phyloP scores from a whole-genome alignment of 257 asterid species.

The Pogostemon cablin region DNA sequence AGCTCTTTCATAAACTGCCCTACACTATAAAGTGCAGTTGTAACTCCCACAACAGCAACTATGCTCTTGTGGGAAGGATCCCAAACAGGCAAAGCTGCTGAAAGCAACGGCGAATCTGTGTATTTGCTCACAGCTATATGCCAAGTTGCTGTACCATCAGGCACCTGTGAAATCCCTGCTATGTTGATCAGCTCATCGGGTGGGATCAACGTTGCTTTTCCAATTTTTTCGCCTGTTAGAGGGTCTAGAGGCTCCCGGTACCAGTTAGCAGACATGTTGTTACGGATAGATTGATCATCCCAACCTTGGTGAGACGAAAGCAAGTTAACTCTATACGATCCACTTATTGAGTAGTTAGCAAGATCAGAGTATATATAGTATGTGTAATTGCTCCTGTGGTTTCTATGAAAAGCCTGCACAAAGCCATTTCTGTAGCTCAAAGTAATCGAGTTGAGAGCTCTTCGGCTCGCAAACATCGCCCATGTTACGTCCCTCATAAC shows the following conservation, averaged over 20 bases:
- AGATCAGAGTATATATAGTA: conserved; percentile 88
- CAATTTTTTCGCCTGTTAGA: conserved; percentile 63
- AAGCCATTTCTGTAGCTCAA: conserved; percentile 84
- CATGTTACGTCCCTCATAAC: conserved; percentile 87
- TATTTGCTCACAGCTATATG: conserved; percentile 91
- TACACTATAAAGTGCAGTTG: conserved; percentile 87
- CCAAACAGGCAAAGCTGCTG: conserved; percentile 96
- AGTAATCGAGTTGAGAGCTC: conserved; percentile 78
- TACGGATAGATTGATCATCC: conserved; percentile 77
- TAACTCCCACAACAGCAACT: conserved; percentile 92
- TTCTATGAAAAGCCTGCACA: conserved; percentile 92
- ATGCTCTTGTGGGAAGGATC: conserved; percentile 63
- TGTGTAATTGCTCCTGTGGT: conserved; percentile 69
- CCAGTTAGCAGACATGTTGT: conserved; percentile 81
- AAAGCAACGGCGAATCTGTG: conserved; percentile 77
- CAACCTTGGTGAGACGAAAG: conserved; percentile 68
- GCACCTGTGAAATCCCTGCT: conserved; percentile 91
- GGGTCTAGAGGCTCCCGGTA: conserved; percentile 80
- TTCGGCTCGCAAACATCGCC: conserved; percentile 86
- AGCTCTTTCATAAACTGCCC: conserved; percentile 91
- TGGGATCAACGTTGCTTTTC: conserved; percentile 58
- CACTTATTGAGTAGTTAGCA: conserved; percentile 68
- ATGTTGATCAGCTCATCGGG: conserved; percentile 86
- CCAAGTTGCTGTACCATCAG: conserved; percentile 93
- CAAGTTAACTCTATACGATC: conserved; percentile 42